Percentiles rank a stretch among this genome's conserved stretches.
Conservation (phyloP, 2,329 filamentous ascomycete genomes). For the Trichoderma asperellum region DNA sequence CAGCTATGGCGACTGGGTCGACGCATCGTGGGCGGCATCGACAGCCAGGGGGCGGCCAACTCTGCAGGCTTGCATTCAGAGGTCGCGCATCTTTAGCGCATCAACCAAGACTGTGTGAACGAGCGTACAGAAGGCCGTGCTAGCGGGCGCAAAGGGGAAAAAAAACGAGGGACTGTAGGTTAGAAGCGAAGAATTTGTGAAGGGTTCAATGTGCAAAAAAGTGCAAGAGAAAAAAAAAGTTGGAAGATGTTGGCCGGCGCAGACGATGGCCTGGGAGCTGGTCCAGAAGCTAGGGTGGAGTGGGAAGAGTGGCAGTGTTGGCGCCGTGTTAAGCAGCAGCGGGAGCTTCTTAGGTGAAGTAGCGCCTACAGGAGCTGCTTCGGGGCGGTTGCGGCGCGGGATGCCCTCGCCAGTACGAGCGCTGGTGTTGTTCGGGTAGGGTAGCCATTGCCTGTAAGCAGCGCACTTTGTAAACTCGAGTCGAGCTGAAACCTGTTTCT, state of each 20-base stretch:
- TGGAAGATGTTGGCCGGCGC: conserved; percentile 16
- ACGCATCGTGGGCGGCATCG: conserved; percentile 27
- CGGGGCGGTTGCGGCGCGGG: background rate
- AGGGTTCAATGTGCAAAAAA: conserved; percentile 9
- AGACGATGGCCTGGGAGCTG: conserved; percentile 22
- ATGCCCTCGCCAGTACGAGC: background rate
- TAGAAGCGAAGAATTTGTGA: conserved; percentile 7
- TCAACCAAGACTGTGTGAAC: conserved; percentile 3
- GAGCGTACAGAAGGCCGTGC: background rate
- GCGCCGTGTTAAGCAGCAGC: background rate
- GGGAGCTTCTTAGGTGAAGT: conserved; percentile 8
- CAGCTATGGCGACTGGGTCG: conserved; percentile 29
- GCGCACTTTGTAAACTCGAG: background rate
- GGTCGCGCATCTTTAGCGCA: conserved; percentile 34
- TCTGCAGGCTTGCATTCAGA: conserved; percentile 32
- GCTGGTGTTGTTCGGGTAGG: background rate
- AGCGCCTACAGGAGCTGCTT: conserved; percentile 5
- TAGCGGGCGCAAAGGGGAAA: conserved; percentile 3
- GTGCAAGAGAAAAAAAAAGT: conserved; percentile 14
- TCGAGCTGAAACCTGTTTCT: background rate
- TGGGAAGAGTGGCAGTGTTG: conserved; percentile 21
- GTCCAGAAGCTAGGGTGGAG: conserved; percentile 25
- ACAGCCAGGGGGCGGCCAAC: conserved; percentile 28
- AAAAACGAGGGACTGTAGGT: conserved; percentile 25
- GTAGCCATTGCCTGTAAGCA: background rate